These are phyloP conservation scores for Aspergillus alliaceus DNA, from an alignment of 2,329 filamentous ascomycete species.

Conservation along the genomic window DNA sequence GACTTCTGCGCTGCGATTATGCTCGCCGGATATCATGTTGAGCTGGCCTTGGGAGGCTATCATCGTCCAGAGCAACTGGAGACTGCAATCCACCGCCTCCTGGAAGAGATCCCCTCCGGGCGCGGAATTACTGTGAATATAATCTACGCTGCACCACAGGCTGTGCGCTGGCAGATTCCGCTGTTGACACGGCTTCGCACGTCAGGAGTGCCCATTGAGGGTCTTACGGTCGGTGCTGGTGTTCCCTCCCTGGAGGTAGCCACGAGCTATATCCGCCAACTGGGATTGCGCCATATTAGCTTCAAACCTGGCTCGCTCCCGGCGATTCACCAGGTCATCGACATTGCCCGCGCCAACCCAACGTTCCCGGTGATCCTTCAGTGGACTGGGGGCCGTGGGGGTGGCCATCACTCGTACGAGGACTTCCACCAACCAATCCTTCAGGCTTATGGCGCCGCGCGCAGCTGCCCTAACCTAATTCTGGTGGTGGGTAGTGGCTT, in stretches of 20 bases:
- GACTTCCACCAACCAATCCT: conserved; percentile 91
- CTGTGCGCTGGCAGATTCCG: conserved; percentile 93
- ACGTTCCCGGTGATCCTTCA: conserved; percentile 85
- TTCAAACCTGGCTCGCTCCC: conserved; percentile 92
- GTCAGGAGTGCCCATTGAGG: conserved; percentile 90
- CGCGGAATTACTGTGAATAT: conserved; percentile 87
- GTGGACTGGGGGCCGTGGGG: conserved; percentile 91
- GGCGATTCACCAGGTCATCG: conserved; percentile 84
- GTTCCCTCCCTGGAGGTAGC: conserved; percentile 91
- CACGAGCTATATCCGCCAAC: conserved; percentile 88
- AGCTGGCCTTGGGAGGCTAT: conserved; percentile 86
- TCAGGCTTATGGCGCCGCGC: conserved; percentile 86
- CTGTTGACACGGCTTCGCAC: no score
- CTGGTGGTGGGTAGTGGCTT: conserved; percentile 88
- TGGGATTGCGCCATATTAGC: conserved; percentile 86
- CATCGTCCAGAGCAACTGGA: conserved; percentile 82
- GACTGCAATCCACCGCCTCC: conserved; percentile 74
- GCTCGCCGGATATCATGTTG: conserved; percentile 93
- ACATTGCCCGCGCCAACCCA: conserved; percentile 88
- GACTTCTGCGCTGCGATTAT: conserved; percentile 90
- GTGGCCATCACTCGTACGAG: conserved; percentile 90
- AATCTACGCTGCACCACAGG: conserved; percentile 85
- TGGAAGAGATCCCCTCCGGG: conserved; percentile 77
- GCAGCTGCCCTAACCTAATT: conserved; percentile 81
- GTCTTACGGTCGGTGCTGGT: conserved; percentile 86